Percentiles rank a stretch among this genome's conserved stretches.
Conservation (phyloP, 768 basidiomycete species). For the Paxillus rubicundulus region DNA sequence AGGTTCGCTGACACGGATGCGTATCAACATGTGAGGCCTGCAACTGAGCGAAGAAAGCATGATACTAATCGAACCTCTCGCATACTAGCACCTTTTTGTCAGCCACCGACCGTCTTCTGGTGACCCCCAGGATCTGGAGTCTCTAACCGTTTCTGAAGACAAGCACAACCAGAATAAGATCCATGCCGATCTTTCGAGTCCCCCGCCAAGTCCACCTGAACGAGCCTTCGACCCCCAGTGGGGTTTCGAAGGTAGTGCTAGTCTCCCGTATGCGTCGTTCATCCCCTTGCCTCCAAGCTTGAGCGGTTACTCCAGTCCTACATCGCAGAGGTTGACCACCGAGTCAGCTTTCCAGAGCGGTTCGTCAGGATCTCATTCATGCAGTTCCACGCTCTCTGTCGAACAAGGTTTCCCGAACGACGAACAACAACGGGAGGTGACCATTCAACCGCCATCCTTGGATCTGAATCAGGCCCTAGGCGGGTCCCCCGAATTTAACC, state of each 20-base stretch:
- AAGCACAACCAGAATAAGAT: not conserved
- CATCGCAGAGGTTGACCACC: slow-evolving; percentile 22
- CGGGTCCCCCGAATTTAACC: slow-evolving; percentile 20
- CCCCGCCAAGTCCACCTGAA: slow-evolving; percentile 2
- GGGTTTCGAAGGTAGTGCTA: slow-evolving; percentile 19
- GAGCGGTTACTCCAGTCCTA: slow-evolving; percentile 31
- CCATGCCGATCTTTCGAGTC: slow-evolving; percentile 3
- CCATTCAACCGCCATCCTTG: slow-evolving; percentile 9
- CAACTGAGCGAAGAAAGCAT: not conserved
- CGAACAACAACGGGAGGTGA: slow-evolving; percentile 10
- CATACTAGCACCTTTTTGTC: slow-evolving; percentile 26
- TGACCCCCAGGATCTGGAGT: slow-evolving; percentile 2
- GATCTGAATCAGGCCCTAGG: slow-evolving; percentile 7
- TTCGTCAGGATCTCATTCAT: slow-evolving; percentile 23
- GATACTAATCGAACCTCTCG: not conserved
- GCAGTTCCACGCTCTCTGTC: slow-evolving; percentile 31
- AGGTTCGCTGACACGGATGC: slow-evolving; percentile 41
- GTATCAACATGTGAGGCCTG: slow-evolving; percentile 34
- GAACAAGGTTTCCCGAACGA: slow-evolving; percentile 26
- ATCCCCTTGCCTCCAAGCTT: slow-evolving; percentile 30
- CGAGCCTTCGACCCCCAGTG: slow-evolving; percentile 22
- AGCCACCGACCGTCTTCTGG: slow-evolving; percentile 23
- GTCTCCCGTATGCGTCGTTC: slow-evolving; percentile 26
- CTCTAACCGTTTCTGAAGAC: not conserved
- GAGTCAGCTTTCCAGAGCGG: slow-evolving; percentile 8